A percentile compares a stretch with the other conserved stretches of the same genome.
These are phyloP conservation scores for Termitomyces titanicus DNA, from an alignment of 768 basidiomycete species.

Conservation along the genomic window DNA sequence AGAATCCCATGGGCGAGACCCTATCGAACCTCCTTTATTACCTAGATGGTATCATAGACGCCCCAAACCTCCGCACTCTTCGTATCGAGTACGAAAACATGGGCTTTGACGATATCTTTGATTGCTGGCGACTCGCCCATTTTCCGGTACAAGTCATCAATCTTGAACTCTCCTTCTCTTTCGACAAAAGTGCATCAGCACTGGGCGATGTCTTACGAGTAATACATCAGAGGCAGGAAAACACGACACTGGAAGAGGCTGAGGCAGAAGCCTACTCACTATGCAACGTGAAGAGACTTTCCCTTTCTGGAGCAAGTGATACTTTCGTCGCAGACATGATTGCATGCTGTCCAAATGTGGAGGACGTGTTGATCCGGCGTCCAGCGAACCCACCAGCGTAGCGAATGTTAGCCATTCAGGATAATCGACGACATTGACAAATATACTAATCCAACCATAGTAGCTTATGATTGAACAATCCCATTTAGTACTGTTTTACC, in stretches of 20 bases:
- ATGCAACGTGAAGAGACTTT: background rate
- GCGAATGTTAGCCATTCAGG: too few relatives aligned
- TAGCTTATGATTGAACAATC: background rate
- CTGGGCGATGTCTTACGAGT: background rate
- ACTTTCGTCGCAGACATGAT: constrained; percentile 3
- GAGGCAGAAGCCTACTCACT: background rate
- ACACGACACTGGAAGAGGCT: background rate
- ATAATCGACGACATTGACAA: too few relatives aligned
- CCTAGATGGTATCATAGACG: constrained; percentile 12
- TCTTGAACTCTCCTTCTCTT: constrained; percentile 17
- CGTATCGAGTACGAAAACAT: constrained; percentile 18
- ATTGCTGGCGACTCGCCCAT: constrained; percentile 15
- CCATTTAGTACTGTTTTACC: background rate
- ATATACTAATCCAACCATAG: background rate
- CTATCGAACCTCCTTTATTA: constrained; percentile 19
- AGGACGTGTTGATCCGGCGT: background rate
- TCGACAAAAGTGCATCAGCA: background rate
- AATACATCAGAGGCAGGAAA: background rate
- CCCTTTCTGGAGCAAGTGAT: constrained; percentile 8
- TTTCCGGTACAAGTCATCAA: constrained; percentile 17
- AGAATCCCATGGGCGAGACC: constrained; percentile 13
- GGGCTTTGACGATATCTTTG: constrained; percentile 18
- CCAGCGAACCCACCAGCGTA: background rate
- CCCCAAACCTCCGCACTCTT: constrained; percentile 20
- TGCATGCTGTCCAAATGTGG: constrained; percentile 5